Conservation (phyloP, 441 rosid genomes). For the Euphorbia schlechtendalii region DNA sequence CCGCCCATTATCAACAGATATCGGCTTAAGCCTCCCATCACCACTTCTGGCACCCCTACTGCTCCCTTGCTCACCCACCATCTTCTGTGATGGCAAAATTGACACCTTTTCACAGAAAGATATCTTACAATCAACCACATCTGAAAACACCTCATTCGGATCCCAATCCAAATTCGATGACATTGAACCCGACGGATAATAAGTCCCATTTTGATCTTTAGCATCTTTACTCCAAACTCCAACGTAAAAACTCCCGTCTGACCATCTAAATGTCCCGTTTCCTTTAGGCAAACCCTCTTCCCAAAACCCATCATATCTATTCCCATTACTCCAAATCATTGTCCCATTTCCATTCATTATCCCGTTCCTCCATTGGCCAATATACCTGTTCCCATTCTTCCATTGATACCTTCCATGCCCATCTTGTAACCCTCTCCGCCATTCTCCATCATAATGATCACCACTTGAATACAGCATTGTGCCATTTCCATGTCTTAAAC, state of each 20-base stretch:
- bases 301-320: slow-evolving; percentile 90
- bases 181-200: slow-evolving; percentile 54
- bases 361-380: slow-evolving; percentile 82
- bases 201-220: slow-evolving; percentile 67
- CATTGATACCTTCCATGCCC: slow-evolving; percentile 89
- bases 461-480: slow-evolving; percentile 56
- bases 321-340: slow-evolving; percentile 72
- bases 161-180: slow-evolving; percentile 61
- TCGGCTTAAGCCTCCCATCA: slow-evolving; percentile 37
- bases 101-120: slow-evolving; percentile 51
- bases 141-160: slow-evolving; percentile 55
- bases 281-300: slow-evolving; percentile 86
- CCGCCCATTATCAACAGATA: slow-evolving; percentile 52
- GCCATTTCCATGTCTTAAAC: slow-evolving; percentile 79
- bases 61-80: slow-evolving; percentile 35
- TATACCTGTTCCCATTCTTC: slow-evolving; percentile 67
- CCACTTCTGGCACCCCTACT: slow-evolving; percentile 22
- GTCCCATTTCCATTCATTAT: slow-evolving; percentile 73
- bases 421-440: slow-evolving; percentile 80
- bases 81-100: slow-evolving; percentile 75
- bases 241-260: slow-evolving; percentile 73
- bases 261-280: slow-evolving; percentile 69
- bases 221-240: slow-evolving; percentile 90
- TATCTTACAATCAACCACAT: slow-evolving; percentile 47
- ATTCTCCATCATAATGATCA: slow-evolving; percentile 81